Evolutionary conservation across 192 early-diverging fungal genomes (phyloP), one percentile per base, ranked within the genome.

Genomic region (Backusella australiensis): DNA sequence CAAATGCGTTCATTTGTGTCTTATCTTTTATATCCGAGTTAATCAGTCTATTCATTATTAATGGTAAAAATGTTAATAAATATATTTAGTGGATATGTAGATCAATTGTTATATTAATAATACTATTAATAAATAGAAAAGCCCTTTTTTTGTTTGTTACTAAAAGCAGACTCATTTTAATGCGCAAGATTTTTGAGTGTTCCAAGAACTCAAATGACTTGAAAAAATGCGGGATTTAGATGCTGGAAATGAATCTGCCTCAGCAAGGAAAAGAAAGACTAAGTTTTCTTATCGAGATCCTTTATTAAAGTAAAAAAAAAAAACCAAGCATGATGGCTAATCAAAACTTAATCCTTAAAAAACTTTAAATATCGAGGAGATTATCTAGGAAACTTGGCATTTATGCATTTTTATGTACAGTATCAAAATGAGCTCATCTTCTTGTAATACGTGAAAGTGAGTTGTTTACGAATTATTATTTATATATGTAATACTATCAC

Each of bases 371-470:
- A 12, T 17, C 15, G 14, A 44, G 42, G 14, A 44, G 15, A 4
- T 32, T 44, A 17, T 17, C 3, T 19, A 44, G 15, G 6, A 5
- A 44, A 12, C 42, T 44, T 44, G 42, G 42, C 15, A 44, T 49
- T 19, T 49, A 49, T 49, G 17, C 17, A 49, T n/a, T 6, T 63
- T 63, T n/a, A n/a, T 53, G 11, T 29, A 23, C 8, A 26, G 5
- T 63, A 63, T 63, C 11, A 29, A 63, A 63, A 63, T 29, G 21
- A 11, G 56, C 56, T 29, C 23, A 63, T 12, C 26, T 11, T 29
- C 4, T 63, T 63, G 56, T 63, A 63, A 29, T 63, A 63, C 56
- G 26, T 29, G 56, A 63, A 63, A 63, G 53, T 63, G 56, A 63
- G 56, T 29, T 63, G 56, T 29, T 63, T 59, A 12, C 9, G 46